These are phyloP conservation scores for Gentiana straminea DNA, from an alignment of 257 asterid species.

Conservation along the genomic window DNA sequence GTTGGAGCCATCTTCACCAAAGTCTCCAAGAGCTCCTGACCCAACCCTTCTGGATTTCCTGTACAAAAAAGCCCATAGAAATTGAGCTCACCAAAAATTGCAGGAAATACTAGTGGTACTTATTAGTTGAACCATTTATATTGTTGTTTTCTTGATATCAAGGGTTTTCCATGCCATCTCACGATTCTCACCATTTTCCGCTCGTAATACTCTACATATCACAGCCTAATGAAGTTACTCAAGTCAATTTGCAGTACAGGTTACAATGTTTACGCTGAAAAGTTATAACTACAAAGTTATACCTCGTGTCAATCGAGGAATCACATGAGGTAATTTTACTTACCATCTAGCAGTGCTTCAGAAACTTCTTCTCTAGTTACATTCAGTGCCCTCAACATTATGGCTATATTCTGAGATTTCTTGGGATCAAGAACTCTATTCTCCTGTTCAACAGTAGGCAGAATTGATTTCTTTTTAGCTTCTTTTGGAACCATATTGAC, in stretches of 20 bases:
- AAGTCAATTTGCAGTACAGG: too few species aligned
- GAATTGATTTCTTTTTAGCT: constrained; percentile 34
- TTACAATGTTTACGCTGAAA: too few species aligned
- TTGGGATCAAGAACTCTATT: constrained; percentile 87
- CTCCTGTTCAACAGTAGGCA: constrained; percentile 50
- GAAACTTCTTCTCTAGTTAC: constrained; percentile 88
- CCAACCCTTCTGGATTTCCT: constrained; percentile 92
- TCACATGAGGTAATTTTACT: constrained; percentile 3
- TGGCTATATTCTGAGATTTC: constrained; percentile 96
- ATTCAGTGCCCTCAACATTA: constrained; percentile 77
- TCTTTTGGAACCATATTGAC: constrained; percentile 52
- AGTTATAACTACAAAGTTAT: too few species aligned
- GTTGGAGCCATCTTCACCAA: constrained; percentile 98
- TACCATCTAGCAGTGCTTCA: constrained; percentile 89
- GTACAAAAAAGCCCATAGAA: constrained; percentile 12
- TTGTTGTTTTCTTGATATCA: too few species aligned
- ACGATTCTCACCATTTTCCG: too few species aligned
- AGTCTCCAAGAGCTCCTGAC: constrained; percentile 90
- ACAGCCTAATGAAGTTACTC: too few species aligned
- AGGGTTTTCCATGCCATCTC: too few species aligned
- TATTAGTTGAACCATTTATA: too few species aligned
- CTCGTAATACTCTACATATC: too few species aligned
- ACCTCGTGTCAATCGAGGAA: too few species aligned
- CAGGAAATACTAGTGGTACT: too few species aligned
- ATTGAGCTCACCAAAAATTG: too few species aligned